Base-by-base conservation (phyloP, 345 rosid species). In the Mallotus nudiflorus region DNA sequence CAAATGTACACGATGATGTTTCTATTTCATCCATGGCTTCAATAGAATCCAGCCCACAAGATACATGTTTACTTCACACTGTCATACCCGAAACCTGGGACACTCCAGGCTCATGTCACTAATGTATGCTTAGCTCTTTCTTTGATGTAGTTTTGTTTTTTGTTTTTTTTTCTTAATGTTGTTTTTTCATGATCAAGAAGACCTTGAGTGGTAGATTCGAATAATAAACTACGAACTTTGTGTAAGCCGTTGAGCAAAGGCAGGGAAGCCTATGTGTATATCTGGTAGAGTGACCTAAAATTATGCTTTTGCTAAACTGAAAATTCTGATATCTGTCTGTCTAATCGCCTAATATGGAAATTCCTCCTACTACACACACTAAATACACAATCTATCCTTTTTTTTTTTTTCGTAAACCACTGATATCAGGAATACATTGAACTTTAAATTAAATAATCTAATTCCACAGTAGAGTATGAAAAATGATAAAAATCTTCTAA, bases 81-180 rank as follows among this genome's bases (percentile, higher is more conserved):
- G 78, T 75, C 29, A 88, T 88, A 31, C 84, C 87, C 3, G 87
- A 86, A 66, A 75, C 81, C 27, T 82, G 86, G 87, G 90, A 88
- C n/a, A 76, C 85, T 49, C 87, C 92, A 1, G 81, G 77, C 24
- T 84, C 90, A 33, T 78, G 76, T 74, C 74, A 75, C 62, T 86
- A 65, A 74, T 13, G 13, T 11, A 28, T 39, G 25, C 3, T 9
- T 52, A 0, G 22, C 15, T 56, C 45, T 50, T 42, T 33, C 37
- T 33, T 33, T 33, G 37, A 33, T 33, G 37, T 33, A 61, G 27
- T 52, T 19, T 57, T 33, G 48, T 39, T 18, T 52, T 57, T 68
- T 13, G 19, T 22, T 16, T 5, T 44, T 3, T 27, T 55, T 40
- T 29, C 19, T 28, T 0, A 1, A n/a, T n/a, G n/a, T 46, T 13